These are phyloP conservation scores for Suillus subalutaceus DNA, from an alignment of 768 basidiomycete genomes.

Conservation along the genomic window DNA sequence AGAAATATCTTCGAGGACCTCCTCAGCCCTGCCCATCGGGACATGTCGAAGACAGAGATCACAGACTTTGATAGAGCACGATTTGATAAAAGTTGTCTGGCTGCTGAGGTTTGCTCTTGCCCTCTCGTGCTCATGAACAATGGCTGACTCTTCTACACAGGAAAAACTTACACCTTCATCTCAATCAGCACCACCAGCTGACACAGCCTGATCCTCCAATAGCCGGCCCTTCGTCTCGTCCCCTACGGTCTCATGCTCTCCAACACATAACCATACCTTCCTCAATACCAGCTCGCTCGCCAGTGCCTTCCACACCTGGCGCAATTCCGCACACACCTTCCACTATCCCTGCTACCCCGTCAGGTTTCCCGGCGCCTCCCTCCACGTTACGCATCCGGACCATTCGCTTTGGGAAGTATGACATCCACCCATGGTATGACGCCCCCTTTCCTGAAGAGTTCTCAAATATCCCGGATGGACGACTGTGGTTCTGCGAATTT, in stretches of 20 bases:
- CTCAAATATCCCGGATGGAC: slow-evolving; percentile 86
- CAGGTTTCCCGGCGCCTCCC: slow-evolving; percentile 28
- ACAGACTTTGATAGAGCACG: slow-evolving; percentile 58
- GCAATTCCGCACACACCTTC: slow-evolving; percentile 36
- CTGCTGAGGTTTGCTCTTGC: slow-evolving; percentile 66
- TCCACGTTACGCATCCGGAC: slow-evolving; percentile 72
- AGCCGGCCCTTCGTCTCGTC: slow-evolving; percentile 63
- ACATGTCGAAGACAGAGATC: slow-evolving; percentile 71
- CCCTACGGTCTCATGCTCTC: slow-evolving; percentile 60
- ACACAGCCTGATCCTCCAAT: slow-evolving; percentile 39
- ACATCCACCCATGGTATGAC: slow-evolving; percentile 98
- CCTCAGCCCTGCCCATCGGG: slow-evolving; percentile 67
- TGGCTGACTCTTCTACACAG: slow-evolving; percentile 33
- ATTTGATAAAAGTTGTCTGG: slow-evolving; percentile 72
- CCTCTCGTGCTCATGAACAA: background rate
- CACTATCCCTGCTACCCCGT: slow-evolving; percentile 34
- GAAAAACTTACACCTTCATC: slow-evolving; percentile 52
- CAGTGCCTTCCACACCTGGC: slow-evolving; percentile 41
- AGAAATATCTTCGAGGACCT: slow-evolving; percentile 85
- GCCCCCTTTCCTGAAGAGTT: slow-evolving; percentile 99
- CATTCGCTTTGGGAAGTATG: slow-evolving; percentile 88
- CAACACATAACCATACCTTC: slow-evolving; percentile 40
- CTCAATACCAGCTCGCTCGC: slow-evolving; percentile 33
- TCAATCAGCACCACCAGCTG: slow-evolving; percentile 34
- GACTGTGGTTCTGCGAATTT: slow-evolving; percentile 96